phyloP scores from a whole-genome alignment of 495 filamentous ascomycete genomes.

The Cenococcum geophilum region DNA sequence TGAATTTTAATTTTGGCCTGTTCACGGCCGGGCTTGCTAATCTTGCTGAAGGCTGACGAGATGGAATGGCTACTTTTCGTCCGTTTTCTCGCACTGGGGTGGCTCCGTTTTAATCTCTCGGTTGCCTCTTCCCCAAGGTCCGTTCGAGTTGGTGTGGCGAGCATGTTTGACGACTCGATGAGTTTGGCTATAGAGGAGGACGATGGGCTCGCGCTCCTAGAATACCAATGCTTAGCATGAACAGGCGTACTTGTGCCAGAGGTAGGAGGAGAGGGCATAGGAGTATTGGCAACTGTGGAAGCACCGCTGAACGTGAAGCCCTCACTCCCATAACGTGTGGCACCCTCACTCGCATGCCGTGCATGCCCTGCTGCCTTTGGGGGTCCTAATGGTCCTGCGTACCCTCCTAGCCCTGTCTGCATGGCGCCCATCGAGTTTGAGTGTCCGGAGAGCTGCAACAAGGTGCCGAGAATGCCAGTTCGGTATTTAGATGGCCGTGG shows the following conservation, averaged over 20 bases:
- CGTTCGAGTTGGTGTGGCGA: constrained; percentile 41
- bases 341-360: constrained; percentile 8
- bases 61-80: constrained; percentile 46
- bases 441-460: constrained; percentile 63
- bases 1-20: constrained; percentile 81
- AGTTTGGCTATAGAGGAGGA: constrained; percentile 49
- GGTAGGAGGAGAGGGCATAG: constrained; percentile 38
- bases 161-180: constrained; percentile 51
- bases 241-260: constrained; percentile 54
- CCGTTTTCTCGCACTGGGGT: constrained; percentile 26
- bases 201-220: constrained; percentile 47
- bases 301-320: constrained; percentile 21
- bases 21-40: constrained; percentile 43
- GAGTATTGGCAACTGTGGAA: constrained; percentile 27
- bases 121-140: constrained; percentile 35
- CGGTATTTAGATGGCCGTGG: constrained; percentile 64
- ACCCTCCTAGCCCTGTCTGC: neutral
- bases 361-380: constrained; percentile 17
- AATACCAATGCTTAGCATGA: constrained; percentile 54
- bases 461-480: constrained; percentile 66
- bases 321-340: constrained; percentile 1
- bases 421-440: constrained; percentile 11
- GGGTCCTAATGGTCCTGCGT: constrained; percentile 11
- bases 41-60: constrained; percentile 42
- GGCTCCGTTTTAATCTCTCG: constrained; percentile 30